phyloP scores from a whole-genome alignment of 2,329 filamentous ascomycete species.

The Dactylellina haptotyla region DNA sequence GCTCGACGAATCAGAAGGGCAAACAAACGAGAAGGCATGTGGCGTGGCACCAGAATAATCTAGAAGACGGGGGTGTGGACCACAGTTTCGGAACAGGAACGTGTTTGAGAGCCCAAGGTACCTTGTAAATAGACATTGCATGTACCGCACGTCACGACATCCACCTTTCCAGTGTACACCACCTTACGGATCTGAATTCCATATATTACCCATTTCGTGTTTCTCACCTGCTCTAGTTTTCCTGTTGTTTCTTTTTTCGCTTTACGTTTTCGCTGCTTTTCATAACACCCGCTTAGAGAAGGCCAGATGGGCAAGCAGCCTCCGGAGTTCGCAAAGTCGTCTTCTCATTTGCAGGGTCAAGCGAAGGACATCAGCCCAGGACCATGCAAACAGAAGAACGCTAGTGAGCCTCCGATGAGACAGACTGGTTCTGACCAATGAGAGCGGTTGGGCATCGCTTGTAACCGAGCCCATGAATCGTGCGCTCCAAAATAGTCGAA shows the following conservation, averaged over 20 bases:
- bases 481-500: conserved; percentile 37
- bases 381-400: conserved; percentile 54
- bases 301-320: conserved; percentile 31
- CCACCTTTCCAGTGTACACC: conserved; percentile 20
- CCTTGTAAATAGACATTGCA: conserved; percentile 41
- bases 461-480: conserved; percentile 51
- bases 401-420: conserved; percentile 54
- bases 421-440: conserved; percentile 28
- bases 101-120: conserved; percentile 31
- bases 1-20: conserved; percentile 63
- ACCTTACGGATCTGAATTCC: conserved; percentile 30
- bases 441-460: conserved; percentile 48
- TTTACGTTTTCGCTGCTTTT: conserved; percentile 15
- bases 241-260: conserved; percentile 7
- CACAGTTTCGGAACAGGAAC: conserved; percentile 54
- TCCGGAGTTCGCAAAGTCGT: conserved; percentile 41
- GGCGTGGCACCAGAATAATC: conserved; percentile 54
- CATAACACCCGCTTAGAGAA: conserved; percentile 20
- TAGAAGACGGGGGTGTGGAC: conserved; percentile 53
- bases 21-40: conserved; percentile 56
- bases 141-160: conserved; percentile 42
- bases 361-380: conserved; percentile 52
- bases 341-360: conserved; percentile 54
- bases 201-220: conserved; percentile 43
- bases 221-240: conserved; percentile 22